Percentiles rank a stretch among this genome's conserved stretches.
These are phyloP conservation scores for Plasmodium gaboni DNA, from an alignment of 169 alveolate species.

Conservation along the genomic window DNA sequence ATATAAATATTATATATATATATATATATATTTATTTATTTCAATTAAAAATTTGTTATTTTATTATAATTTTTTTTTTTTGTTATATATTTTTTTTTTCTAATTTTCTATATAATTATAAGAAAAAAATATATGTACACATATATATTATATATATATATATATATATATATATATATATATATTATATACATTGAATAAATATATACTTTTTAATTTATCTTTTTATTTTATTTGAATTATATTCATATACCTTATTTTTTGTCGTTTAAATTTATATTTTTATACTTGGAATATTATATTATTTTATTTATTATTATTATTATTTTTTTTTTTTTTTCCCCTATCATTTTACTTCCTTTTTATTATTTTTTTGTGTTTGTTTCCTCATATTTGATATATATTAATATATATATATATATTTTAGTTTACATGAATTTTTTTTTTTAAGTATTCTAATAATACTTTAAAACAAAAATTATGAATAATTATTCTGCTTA, in stretches of 20 bases:
- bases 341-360: not conserved
- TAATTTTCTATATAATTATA: too few relatives aligned
- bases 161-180: not conserved
- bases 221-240: slow-evolving; percentile 1
- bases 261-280: not conserved
- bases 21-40: not conserved
- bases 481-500: slow-evolving; percentile 38
- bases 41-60: too few relatives aligned
- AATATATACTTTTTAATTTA: not conserved
- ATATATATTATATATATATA: slow-evolving; percentile 2
- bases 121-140: not conserved
- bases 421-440: not conserved
- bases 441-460: slow-evolving; percentile 6
- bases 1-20: not conserved
- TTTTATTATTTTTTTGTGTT: not conserved
- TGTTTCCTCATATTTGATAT: not conserved
- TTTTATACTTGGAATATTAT: not conserved
- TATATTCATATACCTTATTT: not conserved
- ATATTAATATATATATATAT: not conserved
- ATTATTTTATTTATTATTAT: not conserved
- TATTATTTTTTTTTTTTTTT: not conserved
- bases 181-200: slow-evolving; percentile 5
- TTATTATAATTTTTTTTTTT: too few relatives aligned
- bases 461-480: slow-evolving; percentile 23
- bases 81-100: too few relatives aligned